A percentile compares a stretch with the other conserved stretches of the same genome.
Conservation (phyloP, 1,284 basidiomycete species). For the Hortiboletus rubellus region DNA sequence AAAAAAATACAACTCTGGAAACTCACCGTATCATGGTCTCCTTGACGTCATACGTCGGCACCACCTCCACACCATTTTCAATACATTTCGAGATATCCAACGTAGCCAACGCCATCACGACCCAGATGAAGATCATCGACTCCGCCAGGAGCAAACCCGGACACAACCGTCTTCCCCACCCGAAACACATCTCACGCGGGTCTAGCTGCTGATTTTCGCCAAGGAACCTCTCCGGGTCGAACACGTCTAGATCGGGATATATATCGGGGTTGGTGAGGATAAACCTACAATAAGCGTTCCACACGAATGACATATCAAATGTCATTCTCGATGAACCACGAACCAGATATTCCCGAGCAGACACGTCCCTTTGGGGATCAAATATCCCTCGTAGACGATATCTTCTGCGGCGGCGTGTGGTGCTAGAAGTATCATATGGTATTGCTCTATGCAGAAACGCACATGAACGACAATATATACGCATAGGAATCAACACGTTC, state of each 20-base stretch:
- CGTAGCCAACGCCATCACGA: constrained; percentile 4
- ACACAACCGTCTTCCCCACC: not conserved
- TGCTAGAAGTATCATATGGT: constrained; percentile 19
- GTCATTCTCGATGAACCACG: not conserved
- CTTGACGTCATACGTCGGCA: constrained; percentile 6
- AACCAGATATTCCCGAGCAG: constrained; percentile 24
- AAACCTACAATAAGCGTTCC: constrained; percentile 4
- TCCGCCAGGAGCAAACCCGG: too few species aligned
- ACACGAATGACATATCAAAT: too few species aligned
- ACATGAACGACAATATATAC: constrained; percentile 1
- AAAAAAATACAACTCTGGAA: too few species aligned
- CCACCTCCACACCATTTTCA: constrained; percentile 5
- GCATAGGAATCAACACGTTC: not conserved
- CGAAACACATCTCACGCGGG: constrained; percentile 12
- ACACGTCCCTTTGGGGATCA: constrained; percentile 40
- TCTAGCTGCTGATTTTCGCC: constrained; percentile 9
- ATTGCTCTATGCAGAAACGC: not conserved
- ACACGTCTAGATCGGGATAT: constrained; percentile 14
- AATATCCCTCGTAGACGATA: constrained; percentile 35
- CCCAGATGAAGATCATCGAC: too few species aligned
- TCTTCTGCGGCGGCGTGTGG: constrained; percentile 37
- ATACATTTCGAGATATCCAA: constrained; percentile 16
- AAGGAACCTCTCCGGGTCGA: constrained; percentile 21
- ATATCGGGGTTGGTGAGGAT: constrained; percentile 10
- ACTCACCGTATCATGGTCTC: constrained; percentile 10